These are phyloP conservation scores for Carex arenaria DNA, from an alignment of 202 grass and related monocot genomes.

Conservation along the genomic window DNA sequence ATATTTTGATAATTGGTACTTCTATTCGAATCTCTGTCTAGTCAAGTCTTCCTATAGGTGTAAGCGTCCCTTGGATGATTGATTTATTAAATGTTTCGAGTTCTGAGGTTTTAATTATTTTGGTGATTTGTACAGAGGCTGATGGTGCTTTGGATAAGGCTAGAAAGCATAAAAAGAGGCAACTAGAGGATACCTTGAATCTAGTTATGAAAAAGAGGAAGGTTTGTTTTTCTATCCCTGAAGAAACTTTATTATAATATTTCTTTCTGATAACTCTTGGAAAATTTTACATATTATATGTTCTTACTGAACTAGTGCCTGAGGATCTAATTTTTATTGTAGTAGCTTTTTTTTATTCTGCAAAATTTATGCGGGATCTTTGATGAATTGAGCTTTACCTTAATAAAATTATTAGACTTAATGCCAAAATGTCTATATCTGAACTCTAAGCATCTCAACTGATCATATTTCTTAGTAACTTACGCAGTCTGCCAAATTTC, in stretches of 20 bases:
- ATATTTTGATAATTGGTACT: background rate
- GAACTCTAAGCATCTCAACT: background rate
- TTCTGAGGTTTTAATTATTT: background rate
- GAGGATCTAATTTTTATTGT: background rate
- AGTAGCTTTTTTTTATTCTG: background rate
- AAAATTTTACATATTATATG: background rate
- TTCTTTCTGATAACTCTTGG: background rate
- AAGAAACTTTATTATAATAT: constrained; percentile 9
- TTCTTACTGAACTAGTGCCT: background rate
- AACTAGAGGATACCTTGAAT: constrained; percentile 94
- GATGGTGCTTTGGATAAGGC: constrained; percentile 99
- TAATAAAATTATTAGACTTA: background rate
- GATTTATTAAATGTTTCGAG: background rate
- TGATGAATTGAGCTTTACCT: background rate
- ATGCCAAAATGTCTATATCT: background rate
- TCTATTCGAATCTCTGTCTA: background rate
- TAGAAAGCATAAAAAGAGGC: constrained; percentile 99
- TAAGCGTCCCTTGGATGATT: background rate
- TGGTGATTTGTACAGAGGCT: constrained; percentile 49
- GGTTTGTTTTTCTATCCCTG: constrained; percentile 46
- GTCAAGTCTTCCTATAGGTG: background rate
- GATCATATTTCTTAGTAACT: constrained; percentile 4
- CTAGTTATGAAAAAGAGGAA: constrained; percentile 98
- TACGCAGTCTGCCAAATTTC: constrained; percentile 7
- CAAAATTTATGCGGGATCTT: background rate